Percentiles rank a stretch among this genome's conserved stretches.
Conservation (phyloP, 1,284 basidiomycete genomes). For the Neonothopanus nambi region DNA sequence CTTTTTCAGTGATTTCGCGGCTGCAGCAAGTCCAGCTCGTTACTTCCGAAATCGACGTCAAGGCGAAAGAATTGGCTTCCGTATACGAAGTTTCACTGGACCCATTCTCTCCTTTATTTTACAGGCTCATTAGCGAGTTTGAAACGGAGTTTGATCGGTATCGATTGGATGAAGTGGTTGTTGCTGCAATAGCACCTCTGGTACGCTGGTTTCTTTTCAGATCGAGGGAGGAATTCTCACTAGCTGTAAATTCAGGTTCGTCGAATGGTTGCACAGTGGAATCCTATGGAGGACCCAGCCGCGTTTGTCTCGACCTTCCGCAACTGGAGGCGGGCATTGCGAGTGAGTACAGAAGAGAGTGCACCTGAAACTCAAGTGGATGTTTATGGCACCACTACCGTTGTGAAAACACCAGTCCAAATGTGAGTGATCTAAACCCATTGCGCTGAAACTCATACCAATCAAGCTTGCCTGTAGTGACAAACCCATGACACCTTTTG, state of each 20-base stretch:
- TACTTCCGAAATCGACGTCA: slow-evolving; percentile 65
- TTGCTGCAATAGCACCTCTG: slow-evolving; percentile 84
- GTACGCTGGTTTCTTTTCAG: slow-evolving; percentile 37
- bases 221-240: slow-evolving; percentile 6
- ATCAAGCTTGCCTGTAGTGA: slow-evolving; percentile 37
- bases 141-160: slow-evolving; percentile 79
- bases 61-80: slow-evolving; percentile 63
- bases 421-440: slow-evolving; percentile 34
- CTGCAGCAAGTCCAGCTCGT: slow-evolving; percentile 76
- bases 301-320: slow-evolving; percentile 65
- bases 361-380: slow-evolving; percentile 50
- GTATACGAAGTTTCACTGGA: slow-evolving; percentile 71
- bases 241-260: slow-evolving; percentile 42
- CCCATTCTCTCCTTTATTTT: slow-evolving; percentile 70
- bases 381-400: slow-evolving; percentile 51
- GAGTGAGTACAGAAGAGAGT: slow-evolving; percentile 47
- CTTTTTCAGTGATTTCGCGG: slow-evolving; percentile 65
- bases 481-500: slow-evolving; percentile 90
- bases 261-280: slow-evolving; percentile 67
- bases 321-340: slow-evolving; percentile 69
- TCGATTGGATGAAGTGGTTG: slow-evolving; percentile 86
- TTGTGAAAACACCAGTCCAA: slow-evolving; percentile 30
- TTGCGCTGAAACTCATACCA: slow-evolving; percentile 4
- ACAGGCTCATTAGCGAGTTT: slow-evolving; percentile 71
- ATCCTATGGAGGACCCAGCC: slow-evolving; percentile 69